Base-by-base conservation (phyloP, 805 yeast species). In the Hanseniaspora hatyaiensis region DNA sequence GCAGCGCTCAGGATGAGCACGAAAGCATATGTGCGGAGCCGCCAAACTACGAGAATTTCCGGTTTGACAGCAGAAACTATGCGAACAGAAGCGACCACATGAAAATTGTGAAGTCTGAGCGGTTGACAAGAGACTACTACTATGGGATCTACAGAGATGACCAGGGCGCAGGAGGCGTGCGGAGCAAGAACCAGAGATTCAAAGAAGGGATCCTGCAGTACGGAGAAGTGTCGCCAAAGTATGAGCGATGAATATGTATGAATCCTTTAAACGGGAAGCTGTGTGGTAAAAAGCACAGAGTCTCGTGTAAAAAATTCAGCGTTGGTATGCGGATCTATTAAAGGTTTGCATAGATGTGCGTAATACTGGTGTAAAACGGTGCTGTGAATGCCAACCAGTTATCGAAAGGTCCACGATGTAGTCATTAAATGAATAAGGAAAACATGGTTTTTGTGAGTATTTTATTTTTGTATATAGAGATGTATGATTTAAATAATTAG, bases 351-450 rank as follows among this genome's bases (percentile, higher is more conserved):
- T 34, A 20, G 13, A 29, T 33, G 13, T 19, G 23, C 18, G 11
- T 26, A 11, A 26, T 26, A 11, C 6, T 26, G 29, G 11, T 8
- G 9, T 8, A 26, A 26, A 26, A 34, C 8, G 11, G 9, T 8
- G 15, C 11, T 37, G 40, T 37, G 26, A 22, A 37, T 37, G 31
- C 19, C 36, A 43, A 23, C 47, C 40, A 43, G 47, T 43, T 43
- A 43, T 43, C 47, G 47, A 34, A 43, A 43, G 47, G 22, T 20
- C 40, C 47, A 42, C 34, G 34, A 30, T n/a, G n/a, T n/a, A n/a
- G n/a, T n/a, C n/a, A n/a, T n/a, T n/a, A n/a, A n/a, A n/a, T n/a
- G n/a, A n/a, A n/a, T n/a, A n/a, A n/a, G n/a, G n/a, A n/a, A n/a
- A n/a, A n/a, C n/a, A n/a, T n/a, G n/a, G n/a, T n/a, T n/a, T n/a